A percentile compares a stretch with the other conserved stretches of the same genome.
phyloP scores from a whole-genome alignment of 768 basidiomycete genomes.

The Suillus hirtellus region DNA sequence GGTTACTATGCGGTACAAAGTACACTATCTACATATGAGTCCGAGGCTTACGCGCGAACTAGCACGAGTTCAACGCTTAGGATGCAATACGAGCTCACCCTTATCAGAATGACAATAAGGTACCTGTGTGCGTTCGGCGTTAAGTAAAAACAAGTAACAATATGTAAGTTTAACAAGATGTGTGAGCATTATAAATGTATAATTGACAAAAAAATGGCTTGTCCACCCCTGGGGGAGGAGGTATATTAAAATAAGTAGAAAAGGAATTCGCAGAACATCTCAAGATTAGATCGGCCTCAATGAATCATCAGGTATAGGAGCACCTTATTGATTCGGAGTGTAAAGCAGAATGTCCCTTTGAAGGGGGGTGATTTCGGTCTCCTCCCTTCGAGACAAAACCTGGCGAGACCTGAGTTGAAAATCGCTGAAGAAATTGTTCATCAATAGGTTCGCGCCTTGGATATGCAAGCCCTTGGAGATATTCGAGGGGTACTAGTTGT shows the following conservation, averaged over 20 bases:
- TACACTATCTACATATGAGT: not conserved
- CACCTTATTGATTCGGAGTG: not conserved
- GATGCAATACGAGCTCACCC: not conserved
- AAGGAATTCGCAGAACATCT: not conserved
- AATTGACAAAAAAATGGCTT: not conserved
- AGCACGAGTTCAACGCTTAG: not conserved
- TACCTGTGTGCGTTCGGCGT: not conserved
- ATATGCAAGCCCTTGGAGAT: conserved; percentile 55
- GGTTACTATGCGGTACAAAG: not conserved
- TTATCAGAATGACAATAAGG: not conserved
- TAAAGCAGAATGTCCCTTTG: conserved; percentile 6
- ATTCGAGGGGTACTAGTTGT: conserved; percentile 61
- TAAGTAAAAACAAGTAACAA: not conserved
- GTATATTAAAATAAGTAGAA: conserved; percentile 1
- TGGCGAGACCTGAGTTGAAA: conserved; percentile 38
- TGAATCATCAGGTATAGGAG: not conserved
- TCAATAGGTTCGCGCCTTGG: conserved; percentile 63
- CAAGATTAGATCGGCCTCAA: not conserved
- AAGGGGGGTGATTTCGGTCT: conserved; percentile 17
- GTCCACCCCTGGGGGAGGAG: not conserved
- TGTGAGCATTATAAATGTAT: conserved; percentile 3
- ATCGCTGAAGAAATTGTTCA: conserved; percentile 61
- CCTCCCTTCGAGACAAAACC: conserved; percentile 19
- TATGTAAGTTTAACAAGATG: conserved; percentile 3
- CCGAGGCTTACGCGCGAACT: not conserved